Percentiles rank a stretch among this genome's conserved stretches.
Evolutionary conservation across 768 basidiomycete genomes (phyloP).

Genomic region (Mycena filopes): DNA sequence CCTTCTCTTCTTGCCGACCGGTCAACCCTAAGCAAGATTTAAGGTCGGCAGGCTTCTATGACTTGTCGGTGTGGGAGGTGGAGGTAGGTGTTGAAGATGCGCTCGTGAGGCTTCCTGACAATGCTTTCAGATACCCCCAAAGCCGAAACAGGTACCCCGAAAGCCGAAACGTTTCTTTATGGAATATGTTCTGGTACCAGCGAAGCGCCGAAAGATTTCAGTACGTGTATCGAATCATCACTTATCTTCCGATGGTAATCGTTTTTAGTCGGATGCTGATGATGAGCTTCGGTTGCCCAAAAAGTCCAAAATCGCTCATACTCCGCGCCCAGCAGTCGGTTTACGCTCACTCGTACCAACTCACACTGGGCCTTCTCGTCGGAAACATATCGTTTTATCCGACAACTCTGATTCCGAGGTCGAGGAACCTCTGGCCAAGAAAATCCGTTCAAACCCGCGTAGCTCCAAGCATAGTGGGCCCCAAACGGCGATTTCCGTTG

Average conservation of each 20-base stretch:
- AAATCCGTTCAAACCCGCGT: slow-evolving; percentile 1
- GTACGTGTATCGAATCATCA: background rate
- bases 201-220: slow-evolving; percentile 14
- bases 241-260: background rate
- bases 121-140: background rate
- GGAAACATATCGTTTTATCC: background rate
- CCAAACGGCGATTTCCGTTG: slow-evolving; percentile 23
- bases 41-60: slow-evolving; percentile 72
- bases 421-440: slow-evolving; percentile 8
- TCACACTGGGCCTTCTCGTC: background rate
- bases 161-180: slow-evolving; percentile 15
- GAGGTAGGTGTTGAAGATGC: background rate
- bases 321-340: background rate
- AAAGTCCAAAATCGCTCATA: background rate
- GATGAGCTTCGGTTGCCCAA: background rate
- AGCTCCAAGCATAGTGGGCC: background rate
- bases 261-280: background rate
- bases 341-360: background rate
- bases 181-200: slow-evolving; percentile 12
- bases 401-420: slow-evolving; percentile 21
- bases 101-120: slow-evolving; percentile 5
- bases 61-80: slow-evolving; percentile 40
- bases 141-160: background rate
- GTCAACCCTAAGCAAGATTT: slow-evolving; percentile 44
- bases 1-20: slow-evolving; percentile 61